Percentiles rank a stretch among this genome's conserved stretches.
These are phyloP conservation scores for Carex scoparia DNA, from an alignment of 176 grass and related monocot species.

Conservation along the genomic window DNA sequence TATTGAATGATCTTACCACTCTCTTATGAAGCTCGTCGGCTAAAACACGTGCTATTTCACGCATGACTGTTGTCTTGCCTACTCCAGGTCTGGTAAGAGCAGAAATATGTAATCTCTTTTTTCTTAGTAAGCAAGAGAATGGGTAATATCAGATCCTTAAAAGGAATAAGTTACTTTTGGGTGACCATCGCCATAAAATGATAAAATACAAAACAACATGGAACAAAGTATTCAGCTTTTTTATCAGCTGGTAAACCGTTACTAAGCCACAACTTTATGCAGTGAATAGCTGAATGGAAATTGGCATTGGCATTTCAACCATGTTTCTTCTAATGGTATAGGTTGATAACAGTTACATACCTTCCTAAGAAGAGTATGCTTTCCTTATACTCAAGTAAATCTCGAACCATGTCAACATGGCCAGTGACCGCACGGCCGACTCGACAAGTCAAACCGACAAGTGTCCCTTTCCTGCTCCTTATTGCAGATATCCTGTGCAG, in stretches of 20 bases:
- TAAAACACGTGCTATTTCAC: conserved; percentile 91
- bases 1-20: conserved; percentile 54
- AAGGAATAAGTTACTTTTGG: neutral
- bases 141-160: conserved; percentile 7
- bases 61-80: conserved; percentile 97
- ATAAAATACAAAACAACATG: neutral
- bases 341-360: conserved; percentile 22
- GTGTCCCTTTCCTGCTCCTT: conserved; percentile 91
- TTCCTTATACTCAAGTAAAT: conserved; percentile 88
- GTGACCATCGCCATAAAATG: neutral
- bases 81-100: conserved; percentile 66
- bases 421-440: conserved; percentile 84
- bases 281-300: neutral
- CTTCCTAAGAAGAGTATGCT: conserved; percentile 93
- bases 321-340: neutral
- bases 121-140: neutral
- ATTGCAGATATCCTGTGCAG: conserved; percentile 98
- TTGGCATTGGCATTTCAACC: neutral
- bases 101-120: conserved; percentile 1
- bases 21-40: conserved; percentile 91
- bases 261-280: neutral
- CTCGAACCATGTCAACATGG: conserved; percentile 88
- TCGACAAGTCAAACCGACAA: conserved; percentile 93
- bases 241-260: neutral
- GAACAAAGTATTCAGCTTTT: neutral